Percentiles rank a stretch among this genome's conserved stretches.
phyloP scores from a whole-genome alignment of 2,329 filamentous ascomycete genomes.

The Phyllosticta paracitricarpa region DNA sequence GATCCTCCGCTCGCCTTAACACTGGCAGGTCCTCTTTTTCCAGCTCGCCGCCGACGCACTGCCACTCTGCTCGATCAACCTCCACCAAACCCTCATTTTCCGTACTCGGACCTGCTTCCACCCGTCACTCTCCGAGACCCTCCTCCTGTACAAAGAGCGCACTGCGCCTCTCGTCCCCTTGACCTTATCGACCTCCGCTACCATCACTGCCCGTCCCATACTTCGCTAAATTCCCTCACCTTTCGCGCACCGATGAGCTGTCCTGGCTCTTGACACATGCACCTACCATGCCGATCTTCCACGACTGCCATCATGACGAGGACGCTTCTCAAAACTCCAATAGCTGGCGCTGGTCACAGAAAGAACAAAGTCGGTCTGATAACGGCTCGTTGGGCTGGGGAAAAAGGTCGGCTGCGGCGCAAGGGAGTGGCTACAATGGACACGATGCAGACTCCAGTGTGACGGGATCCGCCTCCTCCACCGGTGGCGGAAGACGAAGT shows the following conservation, averaged over 20 bases:
- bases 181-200: neutral
- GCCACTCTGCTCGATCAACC: neutral
- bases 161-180: neutral
- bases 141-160: neutral
- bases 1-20: neutral
- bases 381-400: neutral
- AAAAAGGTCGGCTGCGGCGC: neutral
- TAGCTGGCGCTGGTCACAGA: neutral
- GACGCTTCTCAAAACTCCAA: neutral
- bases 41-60: neutral
- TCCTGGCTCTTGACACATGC: neutral
- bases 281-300: conserved; percentile 25
- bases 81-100: neutral
- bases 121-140: neutral
- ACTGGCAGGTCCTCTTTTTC: neutral
- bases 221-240: neutral
- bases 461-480: neutral
- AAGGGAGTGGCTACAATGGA: neutral
- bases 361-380: neutral
- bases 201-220: neutral
- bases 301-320: conserved; percentile 13
- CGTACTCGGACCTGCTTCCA: neutral
- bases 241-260: conserved; percentile 4
- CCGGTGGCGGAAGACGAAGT: neutral
- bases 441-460: neutral